phyloP scores from a whole-genome alignment of 208 protist genomes.

The Trypanosoma avium region DNA sequence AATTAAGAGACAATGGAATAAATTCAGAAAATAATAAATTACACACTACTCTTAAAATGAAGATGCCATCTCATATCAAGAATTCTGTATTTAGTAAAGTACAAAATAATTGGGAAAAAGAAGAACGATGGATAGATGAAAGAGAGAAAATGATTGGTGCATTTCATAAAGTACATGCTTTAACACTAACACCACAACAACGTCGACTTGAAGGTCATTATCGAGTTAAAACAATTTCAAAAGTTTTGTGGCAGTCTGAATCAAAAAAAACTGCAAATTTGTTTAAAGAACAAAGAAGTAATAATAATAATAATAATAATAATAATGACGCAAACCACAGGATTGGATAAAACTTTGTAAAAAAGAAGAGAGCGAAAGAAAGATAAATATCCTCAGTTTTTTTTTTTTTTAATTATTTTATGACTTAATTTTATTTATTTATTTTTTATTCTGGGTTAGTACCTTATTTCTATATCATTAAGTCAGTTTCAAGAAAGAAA shows the following conservation, averaged over 20 bases:
- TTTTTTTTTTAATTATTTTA: neutral
- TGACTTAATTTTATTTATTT: slow-evolving; percentile 16
- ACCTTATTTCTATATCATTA: too few relatives aligned
- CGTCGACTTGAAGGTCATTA: slow-evolving; percentile 9
- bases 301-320: neutral
- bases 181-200: slow-evolving; percentile 4
- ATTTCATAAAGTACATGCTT: neutral
- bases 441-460: too few relatives aligned
- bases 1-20: neutral
- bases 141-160: neutral
- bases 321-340: too few relatives aligned
- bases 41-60: neutral
- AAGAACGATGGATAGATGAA: slow-evolving; percentile 24
- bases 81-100: slow-evolving; percentile 13
- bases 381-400: neutral
- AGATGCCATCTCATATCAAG: neutral
- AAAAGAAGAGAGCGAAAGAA: neutral
- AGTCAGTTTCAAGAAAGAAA: too few relatives aligned
- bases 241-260: slow-evolving; percentile 2
- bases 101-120: neutral
- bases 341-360: neutral
- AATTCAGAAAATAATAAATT: neutral
- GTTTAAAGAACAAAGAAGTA: neutral
- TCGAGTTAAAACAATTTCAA: slow-evolving; percentile 13
- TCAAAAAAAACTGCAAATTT: slow-evolving; percentile 1